These are phyloP conservation scores for Cutaneotrichosporon cavernicola DNA, from an alignment of 1,284 basidiomycete genomes.

Conservation along the genomic window DNA sequence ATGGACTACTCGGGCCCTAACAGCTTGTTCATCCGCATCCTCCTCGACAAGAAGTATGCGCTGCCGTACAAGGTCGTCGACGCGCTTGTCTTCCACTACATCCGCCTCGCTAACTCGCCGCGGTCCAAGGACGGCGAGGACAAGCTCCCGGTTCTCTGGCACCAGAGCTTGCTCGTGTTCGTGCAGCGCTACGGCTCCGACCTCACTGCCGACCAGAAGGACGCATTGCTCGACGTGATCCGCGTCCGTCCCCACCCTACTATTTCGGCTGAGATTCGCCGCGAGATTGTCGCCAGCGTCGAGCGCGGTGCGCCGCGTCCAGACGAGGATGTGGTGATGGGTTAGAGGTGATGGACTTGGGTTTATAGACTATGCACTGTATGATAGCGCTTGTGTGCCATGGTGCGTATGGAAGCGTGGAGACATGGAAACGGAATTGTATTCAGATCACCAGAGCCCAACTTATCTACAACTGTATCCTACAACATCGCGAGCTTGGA, in stretches of 20 bases:
- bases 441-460: too few species aligned
- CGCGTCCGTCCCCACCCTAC: constrained; percentile 82
- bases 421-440: too few species aligned
- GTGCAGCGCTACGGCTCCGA: constrained; percentile 95
- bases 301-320: constrained; percentile 55
- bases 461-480: too few species aligned
- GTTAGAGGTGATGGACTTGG: constrained; percentile 16
- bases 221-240: constrained; percentile 91
- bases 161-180: constrained; percentile 94
- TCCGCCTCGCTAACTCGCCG: constrained; percentile 88
- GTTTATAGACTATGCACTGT: constrained; percentile 3
- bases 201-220: constrained; percentile 94
- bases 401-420: too few species aligned
- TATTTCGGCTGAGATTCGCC: constrained; percentile 84
- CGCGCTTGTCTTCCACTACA: constrained; percentile 95
- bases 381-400: neutral
- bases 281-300: constrained; percentile 65
- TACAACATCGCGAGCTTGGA: too few species aligned
- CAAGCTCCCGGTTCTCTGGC: constrained; percentile 93
- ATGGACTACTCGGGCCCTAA: constrained; percentile 98
- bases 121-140: constrained; percentile 61
- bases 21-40: constrained; percentile 92
- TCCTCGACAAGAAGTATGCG: constrained; percentile 98
- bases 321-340: constrained; percentile 50
- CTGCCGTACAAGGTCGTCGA: constrained; percentile 98